Evolutionary conservation across 2,329 filamentous ascomycete genomes (phyloP).

Genomic region (Aspergillus sp.): DNA sequence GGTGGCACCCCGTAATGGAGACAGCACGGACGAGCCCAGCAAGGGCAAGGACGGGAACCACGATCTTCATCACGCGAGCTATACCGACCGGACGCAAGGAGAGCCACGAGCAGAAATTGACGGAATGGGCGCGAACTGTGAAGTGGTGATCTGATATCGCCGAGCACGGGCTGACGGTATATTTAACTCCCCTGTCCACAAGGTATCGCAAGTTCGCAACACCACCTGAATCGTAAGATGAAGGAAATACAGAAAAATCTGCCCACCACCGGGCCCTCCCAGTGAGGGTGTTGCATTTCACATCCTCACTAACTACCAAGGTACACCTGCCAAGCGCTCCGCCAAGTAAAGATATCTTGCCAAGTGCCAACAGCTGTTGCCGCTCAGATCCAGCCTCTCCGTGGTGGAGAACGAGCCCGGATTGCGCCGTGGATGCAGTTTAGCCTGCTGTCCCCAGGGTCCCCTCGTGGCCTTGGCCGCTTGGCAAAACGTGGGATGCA

Average conservation of each 20-base stretch:
- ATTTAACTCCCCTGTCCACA: slow-evolving; percentile 2
- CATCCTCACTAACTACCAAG: slow-evolving; percentile 19
- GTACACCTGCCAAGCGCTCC: slow-evolving; percentile 23
- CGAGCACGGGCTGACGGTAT: background rate
- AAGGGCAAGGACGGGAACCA: slow-evolving; percentile 8
- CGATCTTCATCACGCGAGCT: slow-evolving; percentile 3
- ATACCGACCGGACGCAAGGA: background rate
- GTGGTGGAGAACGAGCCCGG: background rate
- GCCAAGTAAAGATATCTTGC: background rate
- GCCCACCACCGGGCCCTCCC: background rate
- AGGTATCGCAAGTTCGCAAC: slow-evolving; percentile 1
- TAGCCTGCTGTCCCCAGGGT: slow-evolving; percentile 12
- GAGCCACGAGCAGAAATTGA: background rate
- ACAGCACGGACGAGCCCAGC: slow-evolving; percentile 29
- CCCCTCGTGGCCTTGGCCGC: slow-evolving; percentile 10
- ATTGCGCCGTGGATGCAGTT: background rate
- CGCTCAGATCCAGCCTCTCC: background rate
- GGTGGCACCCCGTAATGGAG: slow-evolving; percentile 55
- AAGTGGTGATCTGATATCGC: background rate
- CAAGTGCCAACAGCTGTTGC: background rate
- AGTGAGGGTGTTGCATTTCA: slow-evolving; percentile 4
- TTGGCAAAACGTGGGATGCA: slow-evolving; percentile 7
- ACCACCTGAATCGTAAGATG: background rate
- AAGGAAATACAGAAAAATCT: background rate
- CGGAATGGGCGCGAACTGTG: background rate